These are phyloP conservation scores for Aspergillus chevalieri DNA, from an alignment of 2,329 filamentous ascomycete species.

Conservation along the genomic window DNA sequence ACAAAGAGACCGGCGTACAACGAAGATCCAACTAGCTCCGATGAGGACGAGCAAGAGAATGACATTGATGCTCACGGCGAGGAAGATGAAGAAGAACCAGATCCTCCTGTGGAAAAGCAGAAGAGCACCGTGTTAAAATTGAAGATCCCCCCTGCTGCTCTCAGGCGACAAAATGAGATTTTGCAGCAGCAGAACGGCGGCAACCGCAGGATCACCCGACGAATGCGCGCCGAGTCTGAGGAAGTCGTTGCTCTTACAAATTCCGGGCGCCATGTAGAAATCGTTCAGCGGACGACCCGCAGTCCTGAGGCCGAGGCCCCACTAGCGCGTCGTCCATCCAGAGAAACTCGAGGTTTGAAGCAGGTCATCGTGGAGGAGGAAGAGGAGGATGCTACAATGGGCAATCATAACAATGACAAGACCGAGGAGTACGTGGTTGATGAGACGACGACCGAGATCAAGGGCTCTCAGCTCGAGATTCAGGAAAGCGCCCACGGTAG, in stretches of 20 bases:
- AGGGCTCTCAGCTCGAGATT: constrained; percentile 37
- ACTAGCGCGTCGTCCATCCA: constrained; percentile 17
- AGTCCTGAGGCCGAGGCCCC: constrained; percentile 41
- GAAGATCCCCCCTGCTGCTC: constrained; percentile 21
- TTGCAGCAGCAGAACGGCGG: constrained; percentile 4
- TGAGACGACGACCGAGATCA: constrained; percentile 30
- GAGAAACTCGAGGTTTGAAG: constrained; percentile 37
- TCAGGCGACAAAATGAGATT: constrained; percentile 19
- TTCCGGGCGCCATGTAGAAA: constrained; percentile 52
- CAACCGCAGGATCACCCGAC: constrained; percentile 52
- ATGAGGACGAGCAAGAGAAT: constrained; percentile 26
- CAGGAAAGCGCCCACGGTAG: constrained; percentile 34
- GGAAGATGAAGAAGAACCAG: constrained; percentile 16
- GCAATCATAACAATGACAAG: constrained; percentile 13
- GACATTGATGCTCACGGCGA: constrained; percentile 10
- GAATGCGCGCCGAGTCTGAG: constrained; percentile 52
- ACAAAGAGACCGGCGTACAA: constrained; percentile 53
- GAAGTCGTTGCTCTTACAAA: constrained; percentile 54
- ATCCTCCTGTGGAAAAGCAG: constrained; percentile 13
- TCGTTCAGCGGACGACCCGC: constrained; percentile 49
- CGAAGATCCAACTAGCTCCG: constrained; percentile 44
- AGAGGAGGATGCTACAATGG: constrained; percentile 9
- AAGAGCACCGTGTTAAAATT: constrained; percentile 24
- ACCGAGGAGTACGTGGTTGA: constrained; percentile 47
- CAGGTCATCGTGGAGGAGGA: constrained; percentile 29